Conservation (phyloP, 768 basidiomycete species). For the Calocera viscosa region DNA sequence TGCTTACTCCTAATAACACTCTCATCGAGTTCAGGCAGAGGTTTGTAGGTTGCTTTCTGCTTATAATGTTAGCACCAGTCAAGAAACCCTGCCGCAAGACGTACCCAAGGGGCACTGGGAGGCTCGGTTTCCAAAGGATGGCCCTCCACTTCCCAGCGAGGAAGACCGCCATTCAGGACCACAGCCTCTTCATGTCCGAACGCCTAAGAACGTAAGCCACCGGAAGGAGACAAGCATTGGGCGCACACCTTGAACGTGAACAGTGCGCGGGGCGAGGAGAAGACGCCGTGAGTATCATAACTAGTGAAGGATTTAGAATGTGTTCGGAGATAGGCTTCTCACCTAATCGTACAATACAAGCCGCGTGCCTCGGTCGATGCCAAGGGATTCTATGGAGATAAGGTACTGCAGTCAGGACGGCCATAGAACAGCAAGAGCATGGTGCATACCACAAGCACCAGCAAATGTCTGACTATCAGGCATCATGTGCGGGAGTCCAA, state of each 20-base stretch:
- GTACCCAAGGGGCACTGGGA: conserved; percentile 13
- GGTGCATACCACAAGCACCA: conserved; percentile 58
- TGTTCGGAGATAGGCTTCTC: background rate
- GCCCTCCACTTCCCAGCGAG: conserved; percentile 62
- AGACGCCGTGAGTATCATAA: conserved; percentile 83
- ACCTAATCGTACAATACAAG: conserved; percentile 55
- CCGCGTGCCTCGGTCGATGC: conserved; percentile 59
- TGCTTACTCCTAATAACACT: conserved; percentile 42
- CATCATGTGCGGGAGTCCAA: conserved; percentile 91
- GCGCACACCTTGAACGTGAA: conserved; percentile 66
- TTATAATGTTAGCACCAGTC: background rate
- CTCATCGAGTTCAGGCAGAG: conserved; percentile 41
- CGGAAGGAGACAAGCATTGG: background rate
- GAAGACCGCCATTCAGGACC: conserved; percentile 86
- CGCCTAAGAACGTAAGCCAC: conserved; percentile 26
- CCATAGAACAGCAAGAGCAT: background rate
- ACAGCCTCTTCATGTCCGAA: conserved; percentile 81
- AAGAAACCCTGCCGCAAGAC: background rate
- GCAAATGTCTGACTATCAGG: conserved; percentile 60
- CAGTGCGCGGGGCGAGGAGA: conserved; percentile 81
- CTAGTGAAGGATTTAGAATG: conserved; percentile 29
- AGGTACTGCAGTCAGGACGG: background rate
- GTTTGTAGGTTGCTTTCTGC: conserved; percentile 30
- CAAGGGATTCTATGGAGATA: conserved; percentile 44
- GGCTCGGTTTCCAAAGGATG: conserved; percentile 37